Base-by-base conservation (phyloP, 345 rosid species). In the Gossypium bickii region DNA sequence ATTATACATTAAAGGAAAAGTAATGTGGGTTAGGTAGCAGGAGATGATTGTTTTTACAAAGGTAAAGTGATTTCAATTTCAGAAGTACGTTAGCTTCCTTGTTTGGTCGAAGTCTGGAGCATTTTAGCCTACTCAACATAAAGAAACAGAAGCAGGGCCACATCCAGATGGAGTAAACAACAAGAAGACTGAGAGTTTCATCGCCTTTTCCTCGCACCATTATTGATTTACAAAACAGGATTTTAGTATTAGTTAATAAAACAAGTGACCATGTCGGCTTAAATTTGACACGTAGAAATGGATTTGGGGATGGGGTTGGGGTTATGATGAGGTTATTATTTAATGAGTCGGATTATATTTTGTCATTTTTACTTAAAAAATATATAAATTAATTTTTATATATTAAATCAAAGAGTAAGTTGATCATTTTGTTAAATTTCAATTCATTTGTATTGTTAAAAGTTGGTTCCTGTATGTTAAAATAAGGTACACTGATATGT, bases 401-500 rank as follows among this genome's bases (percentile, higher is more conserved):
- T 5, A 34, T 34, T 34, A 34, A 0, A 34, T 4, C 1, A 34
- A 34, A 34, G 1, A 34, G 1, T 0, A 34, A 34, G 0, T 34
- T 34, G 0, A 1, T 34, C 0, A 0, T 34, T 34, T 1, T 34
- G 0, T 34, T 34, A 34, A 34, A 34, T 4, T 34, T 4, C 1
- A 34, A 5, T 34, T 0, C 0, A 34, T 5, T 34, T 34, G 0
- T 34, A 5, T 5, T 1, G 0, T 34, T 5, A 34, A 34, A 34
- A 5, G 7, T 34, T 5, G 0, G 7, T 34, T 1, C 7, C 0
- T 0, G 1, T 5, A 34, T 34, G 0, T 34, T 34, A 34, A 1
- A 5, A 34, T 34, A 0, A 34, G 0, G 41, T 34, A 34, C 1
- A 34, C 7, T 4, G 0, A 34, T 5, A 34, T 34, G 41, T 34